Evolutionary conservation across 768 basidiomycete genomes (phyloP), one percentile per base, ranked within the genome.

Genomic region (Leccinum rimulosum): DNA sequence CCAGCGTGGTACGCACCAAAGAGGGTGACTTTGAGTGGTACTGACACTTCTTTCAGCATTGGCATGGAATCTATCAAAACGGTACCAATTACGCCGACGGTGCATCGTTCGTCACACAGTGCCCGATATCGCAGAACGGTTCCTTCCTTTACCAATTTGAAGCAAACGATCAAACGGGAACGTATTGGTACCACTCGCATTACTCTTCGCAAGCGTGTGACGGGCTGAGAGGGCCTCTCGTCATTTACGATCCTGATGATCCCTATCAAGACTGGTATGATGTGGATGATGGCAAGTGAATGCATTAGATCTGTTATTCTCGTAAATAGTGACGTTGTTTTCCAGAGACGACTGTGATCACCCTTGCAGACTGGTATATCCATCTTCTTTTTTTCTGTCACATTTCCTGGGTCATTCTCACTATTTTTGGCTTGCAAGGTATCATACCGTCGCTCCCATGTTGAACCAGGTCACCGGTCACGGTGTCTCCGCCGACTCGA

Each of bases 11-110:
- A 33, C 4, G 33, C 12, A 33, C 12, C 12, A 12, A 33, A 12
- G 12, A 33, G 33, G 12, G 33, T 33, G 12, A 33, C 33, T 33
- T 33, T 33, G 33, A 33, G 33, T 11, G 12, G 33, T 33, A 33
- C 33, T 33, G 33, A 33, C 33, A 33, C 33, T 33, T 33, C 19
- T 54, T 50, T 33, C 28, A 84, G 83, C 82, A 84, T 62, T 84
- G 82, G 82, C 83, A 84, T 60, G 82, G 83, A 10, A 57, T 84
- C 40, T 74, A 75, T 59, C 83, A 84, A 60, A 68, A 73, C 2
- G 66, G 69, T 2, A 75, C 78, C 25, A 79, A 75, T 59, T 77
- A 71, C 63, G 77, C 68, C 0, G 83, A 84, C 56, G 83, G 83
- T 4, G 65, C 72, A 9, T 71, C 74, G 6, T 75, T 71, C 53